Evolutionary conservation across 2,329 filamentous ascomycete species (phyloP).

Genomic region (Blastomyces percursus): DNA sequence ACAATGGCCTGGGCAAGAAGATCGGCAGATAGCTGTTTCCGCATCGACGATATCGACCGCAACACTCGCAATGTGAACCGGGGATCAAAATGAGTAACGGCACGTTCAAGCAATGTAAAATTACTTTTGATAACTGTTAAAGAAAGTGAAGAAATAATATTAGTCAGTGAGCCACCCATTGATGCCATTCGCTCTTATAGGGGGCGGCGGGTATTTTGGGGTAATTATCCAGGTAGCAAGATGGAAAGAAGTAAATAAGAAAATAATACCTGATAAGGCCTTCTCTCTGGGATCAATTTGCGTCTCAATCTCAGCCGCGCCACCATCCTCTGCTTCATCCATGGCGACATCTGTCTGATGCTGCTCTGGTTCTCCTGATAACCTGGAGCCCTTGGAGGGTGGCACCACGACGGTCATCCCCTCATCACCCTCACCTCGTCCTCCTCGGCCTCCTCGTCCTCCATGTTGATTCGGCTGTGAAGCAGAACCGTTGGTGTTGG

Average conservation of each 20-base stretch:
- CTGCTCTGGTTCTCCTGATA: slow-evolving; percentile 48
- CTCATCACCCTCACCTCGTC: slow-evolving; percentile 61
- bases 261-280: slow-evolving; percentile 37
- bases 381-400: slow-evolving; percentile 54
- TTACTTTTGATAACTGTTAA: slow-evolving; percentile 81
- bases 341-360: slow-evolving; percentile 61
- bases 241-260: background rate
- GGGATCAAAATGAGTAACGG: slow-evolving; percentile 84
- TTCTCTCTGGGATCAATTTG: slow-evolving; percentile 39
- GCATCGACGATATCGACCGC: slow-evolving; percentile 87
- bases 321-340: slow-evolving; percentile 43
- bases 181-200: too few relatives aligned
- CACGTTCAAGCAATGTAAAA: slow-evolving; percentile 81
- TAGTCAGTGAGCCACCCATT: background rate
- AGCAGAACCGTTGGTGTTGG: slow-evolving; percentile 39
- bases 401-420: slow-evolving; percentile 76
- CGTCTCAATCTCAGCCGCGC: slow-evolving; percentile 36
- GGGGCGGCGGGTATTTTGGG: too few relatives aligned
- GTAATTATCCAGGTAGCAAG: background rate
- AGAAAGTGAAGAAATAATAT: background rate
- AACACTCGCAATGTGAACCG: slow-evolving; percentile 90
- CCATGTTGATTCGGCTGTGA: slow-evolving; percentile 43
- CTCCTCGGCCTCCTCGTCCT: slow-evolving; percentile 48
- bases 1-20: slow-evolving; percentile 70
- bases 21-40: slow-evolving; percentile 76